These are phyloP conservation scores for Laburnicola sp. DNA, from an alignment of 2,329 filamentous ascomycete genomes.

Conservation along the genomic window DNA sequence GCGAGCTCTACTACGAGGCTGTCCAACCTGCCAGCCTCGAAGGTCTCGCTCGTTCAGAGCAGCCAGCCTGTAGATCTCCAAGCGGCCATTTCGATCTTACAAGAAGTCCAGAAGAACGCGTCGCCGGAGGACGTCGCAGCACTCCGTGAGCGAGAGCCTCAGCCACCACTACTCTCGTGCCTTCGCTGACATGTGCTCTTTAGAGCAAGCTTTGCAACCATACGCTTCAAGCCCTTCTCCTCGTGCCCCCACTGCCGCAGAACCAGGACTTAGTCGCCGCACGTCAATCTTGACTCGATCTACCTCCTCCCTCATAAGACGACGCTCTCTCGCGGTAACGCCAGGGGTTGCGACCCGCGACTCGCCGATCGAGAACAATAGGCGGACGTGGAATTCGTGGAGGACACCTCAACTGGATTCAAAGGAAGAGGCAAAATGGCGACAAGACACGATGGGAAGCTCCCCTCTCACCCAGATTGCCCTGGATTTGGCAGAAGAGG, in stretches of 20 bases:
- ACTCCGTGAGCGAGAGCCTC: constrained; percentile 36
- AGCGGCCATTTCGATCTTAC: constrained; percentile 50
- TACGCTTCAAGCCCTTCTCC: constrained; percentile 15
- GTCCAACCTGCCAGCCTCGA: constrained; percentile 28
- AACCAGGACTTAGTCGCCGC: constrained; percentile 24
- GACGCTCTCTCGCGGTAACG: constrained; percentile 45
- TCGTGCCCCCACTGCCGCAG: constrained; percentile 8
- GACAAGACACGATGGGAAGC: constrained; percentile 22
- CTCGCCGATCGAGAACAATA: constrained; percentile 36
- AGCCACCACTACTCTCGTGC: no score
- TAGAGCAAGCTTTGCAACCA: constrained; percentile 36
- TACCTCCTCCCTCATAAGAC: constrained; percentile 38
- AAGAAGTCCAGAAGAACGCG: constrained; percentile 53
- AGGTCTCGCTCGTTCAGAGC: constrained; percentile 36
- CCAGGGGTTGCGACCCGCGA: constrained; percentile 46
- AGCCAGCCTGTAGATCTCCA: constrained; percentile 47
- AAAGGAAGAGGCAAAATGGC: constrained; percentile 40
- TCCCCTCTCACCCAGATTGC: constrained; percentile 28
- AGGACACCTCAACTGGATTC: constrained; percentile 28
- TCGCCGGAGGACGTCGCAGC: constrained; percentile 54
- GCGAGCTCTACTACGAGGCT: constrained; percentile 29
- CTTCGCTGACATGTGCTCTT: constrained; percentile 14
- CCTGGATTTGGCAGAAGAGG: constrained; percentile 27
- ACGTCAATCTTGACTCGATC: constrained; percentile 28
- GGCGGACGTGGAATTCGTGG: constrained; percentile 42